Conservation (phyloP, 495 filamentous ascomycete species). For the Podospora fimiseda region DNA sequence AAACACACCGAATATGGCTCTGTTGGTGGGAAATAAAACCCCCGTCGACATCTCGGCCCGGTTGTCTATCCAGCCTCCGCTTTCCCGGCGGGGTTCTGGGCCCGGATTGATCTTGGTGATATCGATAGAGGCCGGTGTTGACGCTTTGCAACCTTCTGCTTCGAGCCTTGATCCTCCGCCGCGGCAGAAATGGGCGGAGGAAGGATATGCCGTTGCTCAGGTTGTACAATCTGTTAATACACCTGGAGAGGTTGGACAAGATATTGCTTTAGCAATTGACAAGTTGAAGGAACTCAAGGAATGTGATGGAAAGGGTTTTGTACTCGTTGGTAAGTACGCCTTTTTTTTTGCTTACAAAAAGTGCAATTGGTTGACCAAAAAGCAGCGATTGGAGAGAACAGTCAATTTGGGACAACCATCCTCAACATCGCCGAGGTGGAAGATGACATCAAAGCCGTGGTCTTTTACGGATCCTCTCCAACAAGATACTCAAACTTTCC, state of each 20-base stretch:
- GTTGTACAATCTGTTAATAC: constrained; percentile 18
- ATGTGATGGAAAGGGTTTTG: constrained; percentile 28
- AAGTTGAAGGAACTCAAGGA: constrained; percentile 22
- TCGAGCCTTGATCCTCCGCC: constrained; percentile 41
- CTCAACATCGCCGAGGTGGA: constrained; percentile 9
- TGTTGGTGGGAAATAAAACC: not conserved
- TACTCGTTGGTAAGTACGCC: constrained; percentile 29
- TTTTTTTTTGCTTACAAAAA: not conserved
- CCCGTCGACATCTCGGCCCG: not conserved
- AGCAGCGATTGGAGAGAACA: not conserved
- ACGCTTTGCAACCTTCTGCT: constrained; percentile 2
- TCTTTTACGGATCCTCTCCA: constrained; percentile 25
- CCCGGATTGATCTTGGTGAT: constrained; percentile 48
- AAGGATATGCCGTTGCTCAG: constrained; percentile 49
- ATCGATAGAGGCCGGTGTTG: not conserved
- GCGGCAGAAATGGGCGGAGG: constrained; percentile 54
- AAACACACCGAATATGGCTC: too few relatives aligned
- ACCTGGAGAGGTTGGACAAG: not conserved
- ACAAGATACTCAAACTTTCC: constrained; percentile 1
- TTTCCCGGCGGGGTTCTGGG: constrained; percentile 49
- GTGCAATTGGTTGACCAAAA: not conserved
- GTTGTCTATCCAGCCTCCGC: constrained; percentile 43
- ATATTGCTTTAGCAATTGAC: constrained; percentile 11
- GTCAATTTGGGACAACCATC: not conserved
- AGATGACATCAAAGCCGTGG: constrained; percentile 24